Evolutionary conservation across 2,329 filamentous ascomycete species (phyloP).

Genomic region (Verticillium albo-atrum): DNA sequence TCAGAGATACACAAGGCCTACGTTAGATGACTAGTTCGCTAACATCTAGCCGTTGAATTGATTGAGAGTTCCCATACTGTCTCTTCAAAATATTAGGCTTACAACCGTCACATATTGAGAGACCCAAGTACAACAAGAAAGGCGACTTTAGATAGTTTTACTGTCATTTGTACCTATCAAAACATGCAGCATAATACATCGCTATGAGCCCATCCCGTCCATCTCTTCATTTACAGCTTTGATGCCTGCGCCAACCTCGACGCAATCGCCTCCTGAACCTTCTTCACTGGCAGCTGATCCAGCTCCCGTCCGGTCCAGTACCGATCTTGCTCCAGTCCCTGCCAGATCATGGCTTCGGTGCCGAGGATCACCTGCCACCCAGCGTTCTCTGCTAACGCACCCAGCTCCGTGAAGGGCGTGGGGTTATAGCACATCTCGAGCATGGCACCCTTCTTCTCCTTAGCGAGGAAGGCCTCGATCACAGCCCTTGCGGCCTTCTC

Average conservation of each 20-base stretch:
- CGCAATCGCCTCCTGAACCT: slow-evolving; percentile 50
- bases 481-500: slow-evolving; percentile 59
- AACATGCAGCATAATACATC: background rate
- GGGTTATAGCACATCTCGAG: slow-evolving; percentile 86
- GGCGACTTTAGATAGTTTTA: background rate
- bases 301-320: slow-evolving; percentile 62
- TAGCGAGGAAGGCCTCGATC: slow-evolving; percentile 40
- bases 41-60: no score
- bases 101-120: no score
- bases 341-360: slow-evolving; percentile 73
- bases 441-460: slow-evolving; percentile 59
- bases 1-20: no score
- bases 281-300: slow-evolving; percentile 53
- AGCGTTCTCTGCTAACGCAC: slow-evolving; percentile 51
- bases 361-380: slow-evolving; percentile 74
- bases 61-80: no score
- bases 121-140: no score
- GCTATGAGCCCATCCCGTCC: background rate
- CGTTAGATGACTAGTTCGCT: no score
- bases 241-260: slow-evolving; percentile 25
- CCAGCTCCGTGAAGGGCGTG: slow-evolving; percentile 62
- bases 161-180: background rate
- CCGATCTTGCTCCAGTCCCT: slow-evolving; percentile 65
- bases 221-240: background rate
- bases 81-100: no score